phyloP scores from a whole-genome alignment of 73 alveolate genomes.

The Uronychia setigera region DNA sequence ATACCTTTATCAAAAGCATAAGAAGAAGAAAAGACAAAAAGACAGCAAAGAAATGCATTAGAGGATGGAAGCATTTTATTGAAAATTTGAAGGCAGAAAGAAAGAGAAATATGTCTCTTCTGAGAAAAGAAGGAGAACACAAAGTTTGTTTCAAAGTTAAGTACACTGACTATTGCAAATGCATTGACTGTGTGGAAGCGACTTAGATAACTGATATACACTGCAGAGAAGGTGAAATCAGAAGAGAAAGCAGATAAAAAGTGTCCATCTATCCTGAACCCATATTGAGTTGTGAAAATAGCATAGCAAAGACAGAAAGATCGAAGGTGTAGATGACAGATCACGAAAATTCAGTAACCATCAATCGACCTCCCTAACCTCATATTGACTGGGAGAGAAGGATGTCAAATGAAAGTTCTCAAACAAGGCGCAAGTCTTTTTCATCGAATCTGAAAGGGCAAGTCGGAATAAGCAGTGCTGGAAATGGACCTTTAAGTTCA shows the following conservation, averaged over 20 bases:
- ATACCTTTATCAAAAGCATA: neutral
- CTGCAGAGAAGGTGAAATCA: neutral
- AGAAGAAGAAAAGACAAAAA: neutral
- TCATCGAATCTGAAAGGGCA: neutral
- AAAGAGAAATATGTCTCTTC: neutral
- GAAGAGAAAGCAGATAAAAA: neutral
- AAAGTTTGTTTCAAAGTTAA: neutral
- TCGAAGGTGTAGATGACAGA: no score
- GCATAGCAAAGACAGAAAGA: neutral
- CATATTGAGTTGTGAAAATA: neutral
- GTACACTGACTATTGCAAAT: slow-evolving; percentile 2
- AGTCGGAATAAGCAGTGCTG: no score
- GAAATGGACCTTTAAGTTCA: no score
- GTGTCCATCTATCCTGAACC: neutral
- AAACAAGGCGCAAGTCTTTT: neutral
- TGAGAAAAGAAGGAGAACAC: neutral
- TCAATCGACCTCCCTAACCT: no score
- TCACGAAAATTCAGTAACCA: no score
- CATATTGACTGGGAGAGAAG: neutral
- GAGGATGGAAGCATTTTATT: neutral
- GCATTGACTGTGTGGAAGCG: neutral
- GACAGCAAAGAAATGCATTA: neutral
- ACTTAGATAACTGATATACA: neutral
- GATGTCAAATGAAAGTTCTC: neutral
- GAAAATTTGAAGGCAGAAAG: neutral